These are phyloP conservation scores for Colletotrichum somersetense DNA, from an alignment of 2,329 filamentous ascomycete genomes.

Conservation along the genomic window DNA sequence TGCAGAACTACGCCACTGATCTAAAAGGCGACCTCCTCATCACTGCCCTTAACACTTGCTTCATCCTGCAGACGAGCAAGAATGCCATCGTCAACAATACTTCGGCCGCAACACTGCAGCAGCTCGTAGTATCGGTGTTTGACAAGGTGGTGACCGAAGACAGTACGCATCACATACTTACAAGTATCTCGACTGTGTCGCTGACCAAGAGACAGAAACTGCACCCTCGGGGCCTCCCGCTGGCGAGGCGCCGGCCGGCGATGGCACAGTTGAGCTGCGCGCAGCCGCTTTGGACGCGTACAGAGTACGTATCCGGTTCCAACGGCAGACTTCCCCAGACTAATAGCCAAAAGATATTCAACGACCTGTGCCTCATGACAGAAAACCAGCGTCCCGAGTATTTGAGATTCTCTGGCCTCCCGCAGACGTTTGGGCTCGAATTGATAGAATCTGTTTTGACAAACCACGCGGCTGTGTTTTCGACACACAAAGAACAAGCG, in stretches of 20 bases:
- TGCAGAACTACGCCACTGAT: slow-evolving; percentile 90
- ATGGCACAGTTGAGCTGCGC: slow-evolving; percentile 75
- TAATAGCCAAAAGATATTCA: slow-evolving; percentile 72
- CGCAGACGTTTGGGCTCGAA: slow-evolving; percentile 88
- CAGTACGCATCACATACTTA: slow-evolving; percentile 61
- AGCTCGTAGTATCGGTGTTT: slow-evolving; percentile 91
- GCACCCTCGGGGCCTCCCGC: slow-evolving; percentile 67
- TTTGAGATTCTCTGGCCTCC: slow-evolving; percentile 81
- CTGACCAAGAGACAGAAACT: slow-evolving; percentile 53
- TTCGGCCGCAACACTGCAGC: slow-evolving; percentile 94
- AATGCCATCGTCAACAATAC: slow-evolving; percentile 95
- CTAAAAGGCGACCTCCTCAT: slow-evolving; percentile 85
- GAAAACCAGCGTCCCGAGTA: slow-evolving; percentile 88
- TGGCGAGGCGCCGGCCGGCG: slow-evolving; percentile 75
- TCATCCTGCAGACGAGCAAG: slow-evolving; percentile 90
- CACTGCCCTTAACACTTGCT: slow-evolving; percentile 89
- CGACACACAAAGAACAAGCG: slow-evolving; percentile 82
- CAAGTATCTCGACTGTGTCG: background rate
- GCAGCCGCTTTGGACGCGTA: slow-evolving; percentile 89
- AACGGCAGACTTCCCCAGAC: slow-evolving; percentile 8
- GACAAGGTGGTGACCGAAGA: slow-evolving; percentile 91
- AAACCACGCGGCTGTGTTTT: slow-evolving; percentile 86
- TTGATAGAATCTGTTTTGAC: slow-evolving; percentile 91
- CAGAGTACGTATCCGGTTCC: slow-evolving; percentile 61
- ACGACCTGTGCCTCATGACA: slow-evolving; percentile 89